Percentiles rank a stretch among this genome's conserved stretches.
Evolutionary conservation across 2,329 filamentous ascomycete species (phyloP).

Genomic region (Calonectria pseudoreteaudii): DNA sequence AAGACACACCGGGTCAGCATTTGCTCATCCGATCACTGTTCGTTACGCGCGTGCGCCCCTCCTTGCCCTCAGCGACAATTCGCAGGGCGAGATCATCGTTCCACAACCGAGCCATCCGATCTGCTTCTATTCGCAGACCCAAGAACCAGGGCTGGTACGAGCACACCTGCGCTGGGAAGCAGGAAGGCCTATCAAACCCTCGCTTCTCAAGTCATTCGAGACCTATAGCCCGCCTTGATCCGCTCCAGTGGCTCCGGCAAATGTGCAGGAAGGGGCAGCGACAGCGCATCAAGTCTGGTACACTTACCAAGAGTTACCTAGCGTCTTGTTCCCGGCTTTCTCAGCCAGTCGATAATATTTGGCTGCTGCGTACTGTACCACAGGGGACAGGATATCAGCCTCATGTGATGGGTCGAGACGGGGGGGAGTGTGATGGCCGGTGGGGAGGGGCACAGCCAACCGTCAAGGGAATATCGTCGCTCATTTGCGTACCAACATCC

Average conservation of each 20-base stretch:
- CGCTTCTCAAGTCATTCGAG: conserved; percentile 14
- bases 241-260: conserved; percentile 28
- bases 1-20: conserved; percentile 31
- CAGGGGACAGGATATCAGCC: conserved; percentile 55
- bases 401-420: conserved; percentile 54
- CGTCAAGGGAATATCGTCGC: background rate
- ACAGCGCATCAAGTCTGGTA: conserved; percentile 35
- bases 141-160: background rate
- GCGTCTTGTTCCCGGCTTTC: conserved; percentile 85
- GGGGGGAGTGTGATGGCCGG: conserved; percentile 13
- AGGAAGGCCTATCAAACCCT: conserved; percentile 32
- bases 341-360: conserved; percentile 95
- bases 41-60: background rate
- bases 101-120: conserved; percentile 12
- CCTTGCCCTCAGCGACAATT: background rate
- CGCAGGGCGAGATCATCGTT: background rate
- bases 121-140: background rate
- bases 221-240: background rate
- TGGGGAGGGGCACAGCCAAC: conserved; percentile 16
- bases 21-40: background rate
- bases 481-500: conserved; percentile 41
- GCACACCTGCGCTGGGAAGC: conserved; percentile 2
- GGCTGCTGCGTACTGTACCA: conserved; percentile 77
- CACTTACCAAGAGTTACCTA: conserved; percentile 95
- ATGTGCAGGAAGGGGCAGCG: conserved; percentile 22